Base-by-base conservation (phyloP, 805 yeast species). In the Suhomyces canberraensis region DNA sequence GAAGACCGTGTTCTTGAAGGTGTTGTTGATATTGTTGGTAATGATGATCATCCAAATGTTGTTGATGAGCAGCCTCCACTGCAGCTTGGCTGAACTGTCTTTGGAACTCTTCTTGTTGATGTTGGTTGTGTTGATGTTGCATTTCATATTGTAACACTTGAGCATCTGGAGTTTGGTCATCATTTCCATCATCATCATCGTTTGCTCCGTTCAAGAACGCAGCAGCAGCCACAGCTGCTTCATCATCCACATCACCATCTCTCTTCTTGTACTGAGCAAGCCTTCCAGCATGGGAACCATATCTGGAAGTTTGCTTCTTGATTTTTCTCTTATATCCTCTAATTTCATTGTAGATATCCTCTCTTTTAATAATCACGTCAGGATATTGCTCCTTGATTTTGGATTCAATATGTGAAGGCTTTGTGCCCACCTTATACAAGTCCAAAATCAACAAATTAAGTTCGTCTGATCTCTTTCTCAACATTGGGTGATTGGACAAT, bases 321-420 rank as follows among this genome's bases (percentile, higher is more conserved):
- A 68, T 60, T 50, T 72, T 74, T 43, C 78, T 66, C 51, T 75
- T 75, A 56, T 74, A 68, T 14, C 78, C 78, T 37, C 81, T 54
- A 48, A 75, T 74, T 47, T 75, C 79, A 52, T 75, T 75, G 53
- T 75, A 75, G 37, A 75, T 75, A 51, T 75, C 81, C 49, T 75
- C 80, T 39, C 80, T 61, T 54, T 75, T 75, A 45, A 75, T 74
- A 29, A 73, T 61, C 29, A 75, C 71, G 35, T 73, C 78, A 16
- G 76, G 78, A 50, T 65, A 75, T 41, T 71, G 71, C 36, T 73
- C 73, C 42, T 65, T 65, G 40, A 75, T 66, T 42, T 73, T 75
- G 22, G 69, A 64, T 48, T 75, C 79, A 44, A 75, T 75, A 44
- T 68, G 73, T 4, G 71, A 63, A 4, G 81, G 81, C 52, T 75